Evolutionary conservation across 805 yeast species (phyloP).

Genomic region (Barnettozyma vustinii): DNA sequence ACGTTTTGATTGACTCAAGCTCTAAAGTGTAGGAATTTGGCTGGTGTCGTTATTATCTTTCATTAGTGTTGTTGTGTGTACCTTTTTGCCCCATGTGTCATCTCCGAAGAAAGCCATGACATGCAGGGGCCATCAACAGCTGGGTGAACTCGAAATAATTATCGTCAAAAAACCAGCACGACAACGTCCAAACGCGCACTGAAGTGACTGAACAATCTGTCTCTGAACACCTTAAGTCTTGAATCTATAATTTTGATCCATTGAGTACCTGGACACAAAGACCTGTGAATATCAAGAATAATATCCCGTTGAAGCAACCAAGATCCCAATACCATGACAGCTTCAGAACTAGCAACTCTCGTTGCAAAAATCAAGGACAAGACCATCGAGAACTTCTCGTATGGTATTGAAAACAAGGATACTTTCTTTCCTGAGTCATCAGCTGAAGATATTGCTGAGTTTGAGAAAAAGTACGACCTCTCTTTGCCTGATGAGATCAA

Average conservation of each 20-base stretch:
- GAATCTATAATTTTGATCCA: not conserved
- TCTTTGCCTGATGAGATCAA: slow-evolving; percentile 19
- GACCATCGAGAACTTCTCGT: slow-evolving; percentile 2
- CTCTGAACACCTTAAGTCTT: not conserved
- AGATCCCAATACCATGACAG: not conserved
- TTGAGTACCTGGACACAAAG: too few relatives aligned
- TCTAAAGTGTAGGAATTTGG: too few relatives aligned
- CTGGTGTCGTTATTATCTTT: too few relatives aligned
- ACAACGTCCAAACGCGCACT: too few relatives aligned
- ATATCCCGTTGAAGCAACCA: not conserved
- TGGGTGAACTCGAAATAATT: too few relatives aligned
- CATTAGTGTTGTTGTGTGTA: too few relatives aligned
- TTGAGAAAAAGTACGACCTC: slow-evolving; percentile 37
- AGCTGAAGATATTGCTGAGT: slow-evolving; percentile 1
- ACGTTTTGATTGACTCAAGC: too few relatives aligned
- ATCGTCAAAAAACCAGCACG: too few relatives aligned
- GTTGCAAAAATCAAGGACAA: slow-evolving; percentile 1
- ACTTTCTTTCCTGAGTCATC: slow-evolving; percentile 5
- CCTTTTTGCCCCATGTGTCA: too few relatives aligned
- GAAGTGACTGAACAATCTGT: not conserved
- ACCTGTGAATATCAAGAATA: too few relatives aligned
- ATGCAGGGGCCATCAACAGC: too few relatives aligned
- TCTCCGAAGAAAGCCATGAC: too few relatives aligned
- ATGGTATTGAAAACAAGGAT: slow-evolving; percentile 1
- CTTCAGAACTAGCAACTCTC: not conserved